Percentiles rank a stretch among this genome's conserved stretches.
These are phyloP conservation scores for button mushroom (Agaricus bisporus) DNA, from an alignment of 768 basidiomycete genomes.

Conservation along the genomic window DNA sequence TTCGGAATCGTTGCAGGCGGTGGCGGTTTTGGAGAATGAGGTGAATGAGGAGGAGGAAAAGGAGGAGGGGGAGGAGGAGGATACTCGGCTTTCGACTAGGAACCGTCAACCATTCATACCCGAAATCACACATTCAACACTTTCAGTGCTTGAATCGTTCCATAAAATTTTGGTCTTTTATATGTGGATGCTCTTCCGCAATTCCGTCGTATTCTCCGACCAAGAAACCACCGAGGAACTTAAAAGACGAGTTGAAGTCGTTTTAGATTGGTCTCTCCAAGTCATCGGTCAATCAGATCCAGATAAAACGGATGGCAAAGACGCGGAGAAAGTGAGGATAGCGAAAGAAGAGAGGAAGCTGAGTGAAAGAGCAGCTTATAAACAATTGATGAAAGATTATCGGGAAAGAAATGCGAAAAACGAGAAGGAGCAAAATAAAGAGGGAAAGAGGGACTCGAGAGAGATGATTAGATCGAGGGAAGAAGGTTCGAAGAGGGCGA, in stretches of 20 bases:
- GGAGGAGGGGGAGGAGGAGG: too few species aligned
- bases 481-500: neutral
- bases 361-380: neutral
- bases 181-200: neutral
- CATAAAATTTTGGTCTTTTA: neutral
- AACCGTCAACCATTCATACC: too few species aligned
- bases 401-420: too few species aligned
- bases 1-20: slow-evolving; percentile 5
- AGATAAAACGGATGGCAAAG: too few species aligned
- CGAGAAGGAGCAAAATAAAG: too few species aligned
- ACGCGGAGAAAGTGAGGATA: neutral
- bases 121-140: too few species aligned
- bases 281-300: neutral
- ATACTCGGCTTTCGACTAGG: too few species aligned
- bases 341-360: neutral
- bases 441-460: neutral
- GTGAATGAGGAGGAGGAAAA: too few species aligned
- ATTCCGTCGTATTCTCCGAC: neutral
- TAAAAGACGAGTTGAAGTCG: slow-evolving; percentile 6
- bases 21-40: neutral
- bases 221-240: neutral
- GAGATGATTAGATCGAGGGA: neutral
- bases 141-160: too few species aligned
- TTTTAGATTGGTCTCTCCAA: slow-evolving; percentile 5
- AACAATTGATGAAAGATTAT: too few species aligned